These are phyloP conservation scores for Ganoderma boninense DNA, from an alignment of 1,284 basidiomycete genomes.

Conservation along the genomic window DNA sequence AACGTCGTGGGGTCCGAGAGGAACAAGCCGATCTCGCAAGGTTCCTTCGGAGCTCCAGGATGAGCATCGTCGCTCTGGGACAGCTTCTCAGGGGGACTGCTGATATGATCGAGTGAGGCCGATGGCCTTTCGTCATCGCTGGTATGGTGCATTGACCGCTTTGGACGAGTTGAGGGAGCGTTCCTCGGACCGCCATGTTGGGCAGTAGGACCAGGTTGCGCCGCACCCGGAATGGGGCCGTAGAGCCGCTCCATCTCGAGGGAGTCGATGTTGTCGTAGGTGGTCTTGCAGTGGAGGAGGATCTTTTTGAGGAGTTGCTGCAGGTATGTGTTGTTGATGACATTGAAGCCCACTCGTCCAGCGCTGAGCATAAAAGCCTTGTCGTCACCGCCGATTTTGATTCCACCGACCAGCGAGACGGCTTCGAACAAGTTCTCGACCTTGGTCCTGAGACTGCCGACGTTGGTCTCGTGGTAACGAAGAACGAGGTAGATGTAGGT, in stretches of 20 bases:
- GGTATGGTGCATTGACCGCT: background rate
- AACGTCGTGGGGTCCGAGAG: background rate
- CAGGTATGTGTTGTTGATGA: background rate
- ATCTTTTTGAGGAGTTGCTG: background rate
- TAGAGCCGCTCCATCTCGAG: background rate
- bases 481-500: conserved; percentile 2
- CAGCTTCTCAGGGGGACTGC: background rate
- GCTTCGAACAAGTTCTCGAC: background rate
- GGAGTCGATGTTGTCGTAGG: background rate
- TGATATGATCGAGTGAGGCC: no score
- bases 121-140: background rate
- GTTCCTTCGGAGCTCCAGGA: background rate
- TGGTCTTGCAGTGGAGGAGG: background rate
- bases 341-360: no score
- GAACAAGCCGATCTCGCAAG: background rate
- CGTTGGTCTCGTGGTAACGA: background rate
- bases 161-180: background rate
- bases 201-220: background rate
- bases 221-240: background rate
- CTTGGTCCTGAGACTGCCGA: background rate
- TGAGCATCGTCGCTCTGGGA: background rate
- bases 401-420: background rate
- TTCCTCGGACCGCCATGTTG: background rate
- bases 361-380: no score
- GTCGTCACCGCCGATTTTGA: conserved; percentile 4